These are phyloP conservation scores for Thymus quinquecostatus DNA, from an alignment of 257 asterid genomes.

Conservation along the genomic window DNA sequence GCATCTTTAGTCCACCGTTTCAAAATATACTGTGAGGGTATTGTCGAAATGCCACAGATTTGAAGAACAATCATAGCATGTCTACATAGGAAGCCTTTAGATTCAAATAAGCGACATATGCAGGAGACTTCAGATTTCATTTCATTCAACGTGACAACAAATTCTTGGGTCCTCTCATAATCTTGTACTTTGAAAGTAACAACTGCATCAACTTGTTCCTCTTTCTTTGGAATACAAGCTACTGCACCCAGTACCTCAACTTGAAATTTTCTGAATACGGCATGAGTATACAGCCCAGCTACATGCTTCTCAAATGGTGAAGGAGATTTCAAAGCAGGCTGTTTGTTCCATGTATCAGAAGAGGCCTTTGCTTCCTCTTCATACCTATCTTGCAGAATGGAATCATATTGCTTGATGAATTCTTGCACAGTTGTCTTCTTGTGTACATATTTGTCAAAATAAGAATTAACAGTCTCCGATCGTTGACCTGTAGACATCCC, in stretches of 20 bases:
- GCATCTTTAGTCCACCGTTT: constrained; percentile 95
- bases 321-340: constrained; percentile 85
- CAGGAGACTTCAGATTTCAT: constrained; percentile 80
- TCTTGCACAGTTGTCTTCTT: constrained; percentile 86
- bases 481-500: constrained; percentile 86
- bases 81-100: constrained; percentile 86
- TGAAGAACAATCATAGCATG: constrained; percentile 93
- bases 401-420: constrained; percentile 77
- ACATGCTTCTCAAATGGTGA: constrained; percentile 97
- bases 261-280: constrained; percentile 83
- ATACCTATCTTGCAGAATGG: constrained; percentile 78
- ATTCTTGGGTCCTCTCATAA: constrained; percentile 76
- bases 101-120: constrained; percentile 82
- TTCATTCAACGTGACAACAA: constrained; percentile 66
- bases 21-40: constrained; percentile 79
- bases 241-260: constrained; percentile 91
- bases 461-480: constrained; percentile 84
- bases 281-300: constrained; percentile 69
- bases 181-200: constrained; percentile 74
- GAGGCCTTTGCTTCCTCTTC: constrained; percentile 97
- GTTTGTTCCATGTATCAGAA: constrained; percentile 88
- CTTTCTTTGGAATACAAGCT: constrained; percentile 85
- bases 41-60: constrained; percentile 70
- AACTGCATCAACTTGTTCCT: constrained; percentile 56
- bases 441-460: constrained; percentile 89